Conservation (phyloP, 768 basidiomycete species). For the Chalciporus chontae region DNA sequence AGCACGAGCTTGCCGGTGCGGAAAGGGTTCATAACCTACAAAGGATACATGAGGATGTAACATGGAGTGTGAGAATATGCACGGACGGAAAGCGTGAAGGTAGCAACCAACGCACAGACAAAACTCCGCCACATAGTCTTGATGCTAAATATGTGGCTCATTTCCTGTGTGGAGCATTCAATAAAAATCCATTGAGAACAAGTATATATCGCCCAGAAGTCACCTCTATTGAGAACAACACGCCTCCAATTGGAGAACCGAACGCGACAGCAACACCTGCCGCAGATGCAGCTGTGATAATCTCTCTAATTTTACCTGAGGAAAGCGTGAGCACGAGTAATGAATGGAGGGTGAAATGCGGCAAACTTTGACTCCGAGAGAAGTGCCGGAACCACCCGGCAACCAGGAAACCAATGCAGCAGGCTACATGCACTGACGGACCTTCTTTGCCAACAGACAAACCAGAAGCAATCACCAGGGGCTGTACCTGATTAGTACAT, state of each 20-base stretch:
- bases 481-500: slow-evolving; percentile 47
- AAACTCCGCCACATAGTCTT: slow-evolving; percentile 99
- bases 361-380: slow-evolving; percentile 81
- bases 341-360: neutral
- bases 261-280: slow-evolving; percentile 99
- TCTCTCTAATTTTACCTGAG: slow-evolving; percentile 79
- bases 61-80: slow-evolving; percentile 13
- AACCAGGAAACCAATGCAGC: slow-evolving; percentile 88
- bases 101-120: slow-evolving; percentile 95
- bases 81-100: slow-evolving; percentile 90
- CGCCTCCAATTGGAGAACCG: slow-evolving; percentile 96
- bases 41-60: slow-evolving; percentile 19
- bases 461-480: slow-evolving; percentile 94
- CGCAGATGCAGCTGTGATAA: slow-evolving; percentile 92
- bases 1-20: slow-evolving; percentile 96
- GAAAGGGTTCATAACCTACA: slow-evolving; percentile 95
- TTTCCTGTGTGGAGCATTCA: slow-evolving; percentile 61
- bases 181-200: neutral
- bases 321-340: slow-evolving; percentile 14
- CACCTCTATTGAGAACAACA: slow-evolving; percentile 96
- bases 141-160: slow-evolving; percentile 96
- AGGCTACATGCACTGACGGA: slow-evolving; percentile 96
- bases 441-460: slow-evolving; percentile 98
- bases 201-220: slow-evolving; percentile 4
- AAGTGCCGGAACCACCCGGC: slow-evolving; percentile 81